phyloP scores from a whole-genome alignment of 75 land plant species.

The Azolla pinnata region DNA sequence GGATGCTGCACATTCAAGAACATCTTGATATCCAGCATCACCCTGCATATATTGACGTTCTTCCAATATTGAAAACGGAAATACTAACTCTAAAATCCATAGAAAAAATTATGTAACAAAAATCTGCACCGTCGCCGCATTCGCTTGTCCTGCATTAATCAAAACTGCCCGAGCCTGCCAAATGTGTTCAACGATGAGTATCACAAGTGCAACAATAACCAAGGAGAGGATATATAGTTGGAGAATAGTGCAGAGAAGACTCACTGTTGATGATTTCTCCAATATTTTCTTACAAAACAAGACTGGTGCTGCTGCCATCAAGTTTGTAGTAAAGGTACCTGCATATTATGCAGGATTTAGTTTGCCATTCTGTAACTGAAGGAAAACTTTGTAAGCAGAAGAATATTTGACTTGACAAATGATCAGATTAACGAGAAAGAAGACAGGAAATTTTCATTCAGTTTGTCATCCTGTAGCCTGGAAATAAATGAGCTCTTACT shows the following conservation, averaged over 20 bases:
- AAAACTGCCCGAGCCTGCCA: slow-evolving; percentile 94
- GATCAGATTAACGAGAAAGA: too few species aligned
- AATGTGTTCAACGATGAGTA: too few species aligned
- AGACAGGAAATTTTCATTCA: too few species aligned
- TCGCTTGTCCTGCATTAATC: slow-evolving; percentile 99
- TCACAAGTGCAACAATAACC: too few species aligned
- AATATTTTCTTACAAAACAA: slow-evolving; percentile 56
- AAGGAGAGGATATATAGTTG: too few species aligned
- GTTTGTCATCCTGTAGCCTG: too few species aligned
- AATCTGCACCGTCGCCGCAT: slow-evolving; percentile 88
- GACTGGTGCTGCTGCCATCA: slow-evolving; percentile 96
- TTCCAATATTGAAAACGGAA: neutral
- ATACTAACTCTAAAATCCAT: neutral
- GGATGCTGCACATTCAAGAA: slow-evolving; percentile 65
- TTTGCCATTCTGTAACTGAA: neutral
- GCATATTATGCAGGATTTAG: slow-evolving; percentile 7
- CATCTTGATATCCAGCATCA: slow-evolving; percentile 93
- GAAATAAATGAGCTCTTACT: too few species aligned
- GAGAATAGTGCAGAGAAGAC: too few species aligned
- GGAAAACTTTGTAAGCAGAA: neutral
- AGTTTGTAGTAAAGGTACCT: slow-evolving; percentile 88
- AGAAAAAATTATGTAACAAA: neutral
- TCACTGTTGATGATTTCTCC: slow-evolving; percentile 44
- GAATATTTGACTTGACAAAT: neutral
- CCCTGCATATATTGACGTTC: slow-evolving; percentile 39